Evolutionary conservation across 2,329 filamentous ascomycete species (phyloP).

Genomic region (Pestalotiopsis sp.): DNA sequence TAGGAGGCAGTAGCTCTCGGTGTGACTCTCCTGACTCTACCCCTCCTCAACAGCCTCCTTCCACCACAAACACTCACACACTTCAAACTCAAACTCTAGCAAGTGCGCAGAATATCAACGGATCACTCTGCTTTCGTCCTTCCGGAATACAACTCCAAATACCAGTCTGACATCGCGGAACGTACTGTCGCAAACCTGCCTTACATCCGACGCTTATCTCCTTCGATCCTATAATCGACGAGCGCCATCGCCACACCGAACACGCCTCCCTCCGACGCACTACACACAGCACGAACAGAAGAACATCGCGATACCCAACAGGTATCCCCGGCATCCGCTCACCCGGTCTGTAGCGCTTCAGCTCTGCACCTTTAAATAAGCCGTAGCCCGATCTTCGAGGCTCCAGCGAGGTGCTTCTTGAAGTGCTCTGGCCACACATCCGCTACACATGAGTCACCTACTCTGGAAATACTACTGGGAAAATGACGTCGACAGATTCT

Average conservation of each 20-base stretch:
- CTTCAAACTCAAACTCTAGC: neutral
- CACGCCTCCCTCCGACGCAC: neutral
- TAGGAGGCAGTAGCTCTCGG: neutral
- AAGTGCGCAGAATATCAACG: neutral
- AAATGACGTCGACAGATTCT: conserved; percentile 96
- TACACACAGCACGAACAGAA: neutral
- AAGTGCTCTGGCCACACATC: conserved; percentile 48
- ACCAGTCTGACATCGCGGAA: neutral
- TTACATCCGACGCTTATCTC: conserved; percentile 16
- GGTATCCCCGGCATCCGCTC: conserved; percentile 15
- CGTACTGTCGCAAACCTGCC: neutral
- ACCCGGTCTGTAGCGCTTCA: conserved; percentile 32
- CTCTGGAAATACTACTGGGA: conserved; percentile 97
- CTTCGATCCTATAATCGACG: neutral
- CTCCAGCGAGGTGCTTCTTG: conserved; percentile 81
- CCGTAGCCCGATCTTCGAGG: conserved; percentile 75
- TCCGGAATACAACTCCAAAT: neutral
- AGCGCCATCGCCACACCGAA: neutral
- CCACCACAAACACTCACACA: neutral
- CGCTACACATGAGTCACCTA: conserved; percentile 85
- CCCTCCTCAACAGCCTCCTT: neutral
- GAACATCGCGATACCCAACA: neutral
- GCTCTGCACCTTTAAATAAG: conserved; percentile 79
- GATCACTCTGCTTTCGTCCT: neutral
- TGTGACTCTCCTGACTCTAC: neutral